Evolutionary conservation across 2,329 filamentous ascomycete genomes (phyloP), one percentile per base, ranked within the genome.

Genomic region (Aspergillus cejpii): DNA sequence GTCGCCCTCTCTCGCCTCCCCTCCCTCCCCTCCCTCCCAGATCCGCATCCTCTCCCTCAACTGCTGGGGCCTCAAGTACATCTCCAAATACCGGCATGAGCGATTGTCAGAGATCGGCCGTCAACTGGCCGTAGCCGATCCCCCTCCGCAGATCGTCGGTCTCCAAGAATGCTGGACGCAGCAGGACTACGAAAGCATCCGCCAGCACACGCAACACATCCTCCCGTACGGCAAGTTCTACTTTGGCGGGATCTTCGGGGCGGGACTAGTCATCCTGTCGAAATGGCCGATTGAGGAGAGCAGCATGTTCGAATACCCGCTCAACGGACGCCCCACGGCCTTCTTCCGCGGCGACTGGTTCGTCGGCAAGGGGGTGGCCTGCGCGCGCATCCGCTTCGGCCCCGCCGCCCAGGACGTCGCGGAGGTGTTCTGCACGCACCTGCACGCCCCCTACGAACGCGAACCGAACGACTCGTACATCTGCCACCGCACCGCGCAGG

Each of bases 291-390:
- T 98, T 53, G 84, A 87, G 58, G 86, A 94, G 71, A 90, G 84
- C 66, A 82, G 77, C 59, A 94, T 97, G 88, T 77, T 81, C 54
- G 76, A 75, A 3, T 98, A 96, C 63, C 81, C 88, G n/a, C 76
- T 98, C 42, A 96, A 95, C 65, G 92, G 92, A 14, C 79, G 91
- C 14, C 92, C 92, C 5, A 91, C 89, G 7, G 91, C 91, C 3
- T 95, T 97, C 68, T 96, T 85, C 70, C 77, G 91, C 48, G 92
- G 92, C 8, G 91, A 97, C 66, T 97, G 91, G 88, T 97, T 83
- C 61, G 90, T 96, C 7, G 92, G 92, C 0, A 97, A 97, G 65
- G 92, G 92, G 12, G 82, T 97, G 33, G 92, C 91, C 5, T 85
- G 80, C 60, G 91, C 91, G 2, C 78, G 79, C 51, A 84, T 97